These are phyloP conservation scores for Microdochium paspali DNA, from an alignment of 2,329 filamentous ascomycete genomes.

Conservation along the genomic window DNA sequence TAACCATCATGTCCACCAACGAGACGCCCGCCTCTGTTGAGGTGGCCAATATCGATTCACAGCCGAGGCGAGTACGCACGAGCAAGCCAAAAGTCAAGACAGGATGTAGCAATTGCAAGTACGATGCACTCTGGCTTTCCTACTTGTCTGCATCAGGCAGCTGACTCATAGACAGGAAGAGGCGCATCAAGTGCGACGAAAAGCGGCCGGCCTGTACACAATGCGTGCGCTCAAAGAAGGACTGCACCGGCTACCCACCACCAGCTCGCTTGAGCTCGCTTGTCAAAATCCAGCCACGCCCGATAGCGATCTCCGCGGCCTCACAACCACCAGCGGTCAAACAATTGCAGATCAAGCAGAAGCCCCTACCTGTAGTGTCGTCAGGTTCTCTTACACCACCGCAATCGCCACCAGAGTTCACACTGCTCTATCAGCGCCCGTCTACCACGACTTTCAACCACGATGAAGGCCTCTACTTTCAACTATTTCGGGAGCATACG, in stretches of 20 bases:
- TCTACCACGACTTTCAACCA: slow-evolving; percentile 37
- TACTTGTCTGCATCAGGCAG: slow-evolving; percentile 3
- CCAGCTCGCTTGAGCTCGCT: slow-evolving; percentile 29
- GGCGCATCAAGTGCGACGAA: slow-evolving; percentile 60
- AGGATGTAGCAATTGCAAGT: slow-evolving; percentile 61
- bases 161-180: slow-evolving; percentile 28
- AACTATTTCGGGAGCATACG: slow-evolving; percentile 51
- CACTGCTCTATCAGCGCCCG: slow-evolving; percentile 30
- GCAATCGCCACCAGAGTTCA: slow-evolving; percentile 18
- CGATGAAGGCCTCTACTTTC: slow-evolving; percentile 50
- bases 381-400: slow-evolving; percentile 19
- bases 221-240: slow-evolving; percentile 48
- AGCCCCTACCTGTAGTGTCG: neutral
- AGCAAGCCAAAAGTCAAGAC: slow-evolving; percentile 57
- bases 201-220: slow-evolving; percentile 49
- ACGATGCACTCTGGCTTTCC: slow-evolving; percentile 21
- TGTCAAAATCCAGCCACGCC: slow-evolving; percentile 21
- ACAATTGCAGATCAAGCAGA: neutral
- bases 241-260: slow-evolving; percentile 53
- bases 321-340: neutral
- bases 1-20: neutral
- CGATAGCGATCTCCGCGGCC: slow-evolving; percentile 3
- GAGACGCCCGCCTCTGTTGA: neutral
- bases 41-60: slow-evolving; percentile 8
- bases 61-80: slow-evolving; percentile 34